These are phyloP conservation scores for Sclerotinia borealis DNA, from an alignment of 2,329 filamentous ascomycete genomes.

Conservation along the genomic window DNA sequence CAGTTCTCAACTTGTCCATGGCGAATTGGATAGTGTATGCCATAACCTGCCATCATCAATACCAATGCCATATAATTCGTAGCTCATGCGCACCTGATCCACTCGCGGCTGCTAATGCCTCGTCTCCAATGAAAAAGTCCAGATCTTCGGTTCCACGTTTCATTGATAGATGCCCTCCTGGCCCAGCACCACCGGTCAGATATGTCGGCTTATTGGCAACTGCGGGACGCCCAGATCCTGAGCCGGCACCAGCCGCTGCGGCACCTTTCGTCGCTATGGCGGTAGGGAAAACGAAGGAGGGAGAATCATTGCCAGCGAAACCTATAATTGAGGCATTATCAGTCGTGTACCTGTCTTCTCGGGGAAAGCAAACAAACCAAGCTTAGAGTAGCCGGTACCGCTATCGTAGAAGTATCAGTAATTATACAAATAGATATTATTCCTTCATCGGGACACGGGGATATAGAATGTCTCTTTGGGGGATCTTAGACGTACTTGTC, in stretches of 20 bases:
- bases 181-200: constrained; percentile 82
- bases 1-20: constrained; percentile 99
- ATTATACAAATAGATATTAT: constrained; percentile 1
- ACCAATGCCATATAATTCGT: constrained; percentile 15
- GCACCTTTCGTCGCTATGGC: constrained; percentile 93
- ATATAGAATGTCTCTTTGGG: constrained; percentile 19
- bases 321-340: constrained; percentile 45
- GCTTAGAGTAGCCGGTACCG: constrained; percentile 98
- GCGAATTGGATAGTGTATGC: constrained; percentile 93
- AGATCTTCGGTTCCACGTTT: constrained; percentile 97
- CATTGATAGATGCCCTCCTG: constrained; percentile 72
- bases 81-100: constrained; percentile 61
- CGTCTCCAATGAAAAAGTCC: constrained; percentile 98
- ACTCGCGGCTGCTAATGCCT: constrained; percentile 75
- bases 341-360: background rate
- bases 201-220: constrained; percentile 95
- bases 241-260: constrained; percentile 62
- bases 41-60: constrained; percentile 60
- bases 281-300: constrained; percentile 98
- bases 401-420: constrained; percentile 45
- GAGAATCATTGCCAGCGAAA: constrained; percentile 98
- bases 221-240: constrained; percentile 81
- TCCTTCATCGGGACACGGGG: constrained; percentile 1
- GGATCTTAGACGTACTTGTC: constrained; percentile 77
- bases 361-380: constrained; percentile 58